These are phyloP conservation scores for Cinnamomum chago DNA, from an alignment of 164 flowering plant genomes.

Conservation along the genomic window DNA sequence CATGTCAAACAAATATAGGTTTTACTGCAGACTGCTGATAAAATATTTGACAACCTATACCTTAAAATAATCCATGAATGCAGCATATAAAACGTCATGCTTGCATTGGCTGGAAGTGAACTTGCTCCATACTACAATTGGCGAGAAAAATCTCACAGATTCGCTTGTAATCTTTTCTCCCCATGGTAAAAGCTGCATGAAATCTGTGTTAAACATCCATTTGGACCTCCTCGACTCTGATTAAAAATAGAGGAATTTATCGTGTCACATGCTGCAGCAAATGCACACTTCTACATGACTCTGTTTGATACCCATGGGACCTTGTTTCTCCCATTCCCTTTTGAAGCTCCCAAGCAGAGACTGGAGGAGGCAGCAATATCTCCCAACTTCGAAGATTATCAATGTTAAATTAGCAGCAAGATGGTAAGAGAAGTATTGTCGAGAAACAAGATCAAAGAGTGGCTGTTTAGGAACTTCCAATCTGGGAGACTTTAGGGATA, in stretches of 20 bases:
- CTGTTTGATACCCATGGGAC: neutral
- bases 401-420: neutral
- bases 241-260: neutral
- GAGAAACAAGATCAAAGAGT: neutral
- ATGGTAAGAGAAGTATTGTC: neutral
- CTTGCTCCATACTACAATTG: conserved; percentile 87
- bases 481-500: neutral
- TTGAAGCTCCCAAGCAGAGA: neutral
- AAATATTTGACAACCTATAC: conserved; percentile 25
- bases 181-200: conserved; percentile 97
- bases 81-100: conserved; percentile 54
- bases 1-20: neutral
- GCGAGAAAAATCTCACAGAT: conserved; percentile 88
- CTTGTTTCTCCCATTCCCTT: neutral
- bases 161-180: conserved; percentile 92
- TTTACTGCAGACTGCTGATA: neutral
- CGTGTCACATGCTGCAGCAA: neutral
- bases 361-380: neutral
- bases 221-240: neutral
- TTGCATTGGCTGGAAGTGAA: conserved; percentile 56
- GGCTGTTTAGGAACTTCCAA: neutral
- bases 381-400: neutral
- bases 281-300: neutral
- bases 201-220: conserved; percentile 40
- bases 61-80: conserved; percentile 85